Evolutionary conservation across 306 rosid species (phyloP).

Genomic region (Vachellia collinsii): DNA sequence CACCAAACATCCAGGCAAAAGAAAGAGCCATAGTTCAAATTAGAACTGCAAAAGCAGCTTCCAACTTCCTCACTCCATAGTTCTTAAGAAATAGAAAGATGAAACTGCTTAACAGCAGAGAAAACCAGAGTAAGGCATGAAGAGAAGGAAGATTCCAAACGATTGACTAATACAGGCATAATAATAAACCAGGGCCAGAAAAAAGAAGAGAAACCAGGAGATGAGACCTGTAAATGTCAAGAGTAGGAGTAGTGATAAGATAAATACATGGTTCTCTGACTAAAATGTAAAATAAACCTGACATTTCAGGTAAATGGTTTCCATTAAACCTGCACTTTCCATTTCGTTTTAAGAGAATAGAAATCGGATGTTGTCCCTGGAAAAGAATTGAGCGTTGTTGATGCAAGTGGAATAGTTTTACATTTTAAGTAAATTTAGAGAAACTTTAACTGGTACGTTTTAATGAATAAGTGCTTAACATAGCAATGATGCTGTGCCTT

Average conservation of each 20-base stretch:
- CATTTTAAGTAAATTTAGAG: no score
- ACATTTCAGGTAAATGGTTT: neutral
- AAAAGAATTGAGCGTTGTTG: no score
- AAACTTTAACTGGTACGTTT: neutral
- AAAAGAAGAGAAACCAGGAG: neutral
- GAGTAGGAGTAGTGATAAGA: neutral
- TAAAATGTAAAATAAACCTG: neutral
- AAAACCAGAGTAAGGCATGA: slow-evolving; percentile 15
- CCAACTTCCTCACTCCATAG: slow-evolving; percentile 60
- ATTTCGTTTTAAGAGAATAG: no score
- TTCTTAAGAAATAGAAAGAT: slow-evolving; percentile 56
- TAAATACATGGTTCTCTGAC: neutral
- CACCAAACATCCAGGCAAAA: slow-evolving; percentile 61
- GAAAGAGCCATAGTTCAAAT: slow-evolving; percentile 54
- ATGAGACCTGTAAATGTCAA: neutral
- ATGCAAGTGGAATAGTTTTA: no score
- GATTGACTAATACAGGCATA: neutral
- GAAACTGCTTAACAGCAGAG: slow-evolving; percentile 44
- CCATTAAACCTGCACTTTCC: no score
- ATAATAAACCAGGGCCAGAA: neutral
- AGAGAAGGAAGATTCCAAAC: neutral
- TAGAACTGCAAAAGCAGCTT: slow-evolving; percentile 55
- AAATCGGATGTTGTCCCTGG: no score
- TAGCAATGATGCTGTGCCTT: neutral
- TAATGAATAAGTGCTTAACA: neutral